These are phyloP conservation scores for Trichoderma gamsii DNA, from an alignment of 495 filamentous ascomycete species.

Conservation along the genomic window DNA sequence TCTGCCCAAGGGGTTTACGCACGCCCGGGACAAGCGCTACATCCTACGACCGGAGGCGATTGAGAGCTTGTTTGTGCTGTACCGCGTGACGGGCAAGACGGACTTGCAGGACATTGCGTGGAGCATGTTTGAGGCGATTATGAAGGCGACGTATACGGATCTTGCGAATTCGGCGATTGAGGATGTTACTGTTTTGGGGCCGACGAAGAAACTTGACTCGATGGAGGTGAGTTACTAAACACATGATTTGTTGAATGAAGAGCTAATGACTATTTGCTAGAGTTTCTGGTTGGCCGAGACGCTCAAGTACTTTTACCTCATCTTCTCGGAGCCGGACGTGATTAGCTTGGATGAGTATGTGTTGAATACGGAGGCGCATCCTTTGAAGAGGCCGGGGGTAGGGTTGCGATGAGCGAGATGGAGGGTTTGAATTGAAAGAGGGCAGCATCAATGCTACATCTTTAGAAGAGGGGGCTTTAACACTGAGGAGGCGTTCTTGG, in stretches of 20 bases:
- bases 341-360: constrained; percentile 72
- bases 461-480: too few species aligned
- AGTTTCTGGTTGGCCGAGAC: constrained; percentile 49
- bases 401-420: background rate
- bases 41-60: constrained; percentile 65
- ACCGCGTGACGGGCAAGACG: constrained; percentile 50
- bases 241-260: background rate
- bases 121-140: constrained; percentile 50
- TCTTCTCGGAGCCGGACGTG: constrained; percentile 67
- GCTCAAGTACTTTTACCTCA: constrained; percentile 63
- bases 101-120: constrained; percentile 50
- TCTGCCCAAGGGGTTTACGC: constrained; percentile 58
- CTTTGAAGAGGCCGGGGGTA: constrained; percentile 42
- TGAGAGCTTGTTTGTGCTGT: constrained; percentile 62
- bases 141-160: constrained; percentile 38
- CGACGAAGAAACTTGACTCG: constrained; percentile 32
- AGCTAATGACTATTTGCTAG: constrained; percentile 20
- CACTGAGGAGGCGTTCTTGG: too few species aligned
- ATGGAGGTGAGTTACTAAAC: constrained; percentile 38
- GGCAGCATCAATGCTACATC: background rate
- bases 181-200: constrained; percentile 30
- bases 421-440: background rate
- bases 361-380: constrained; percentile 86
- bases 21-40: constrained; percentile 55
- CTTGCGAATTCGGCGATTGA: constrained; percentile 43